phyloP scores from a whole-genome alignment of 2,329 filamentous ascomycete species.

The Alternaria panax region DNA sequence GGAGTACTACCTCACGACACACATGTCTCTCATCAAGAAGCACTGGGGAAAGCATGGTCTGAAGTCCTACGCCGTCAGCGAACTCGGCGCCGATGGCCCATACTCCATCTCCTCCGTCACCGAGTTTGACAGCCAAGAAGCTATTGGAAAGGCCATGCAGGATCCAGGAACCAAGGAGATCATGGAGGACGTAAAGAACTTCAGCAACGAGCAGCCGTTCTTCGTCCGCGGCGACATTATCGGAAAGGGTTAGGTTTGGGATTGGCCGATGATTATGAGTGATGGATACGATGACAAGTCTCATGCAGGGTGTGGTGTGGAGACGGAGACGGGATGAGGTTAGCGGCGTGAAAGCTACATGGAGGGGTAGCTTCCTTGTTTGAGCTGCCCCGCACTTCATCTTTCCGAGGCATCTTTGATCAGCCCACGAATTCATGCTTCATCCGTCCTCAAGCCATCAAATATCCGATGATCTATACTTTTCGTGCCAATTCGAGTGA shows the following conservation, averaged over 20 bases:
- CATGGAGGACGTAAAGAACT: conserved; percentile 47
- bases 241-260: conserved; percentile 12
- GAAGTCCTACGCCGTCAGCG: conserved; percentile 31
- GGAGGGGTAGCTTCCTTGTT: conserved; percentile 7
- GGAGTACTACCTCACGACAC: conserved; percentile 58
- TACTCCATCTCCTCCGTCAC: conserved; percentile 29
- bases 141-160: conserved; percentile 28
- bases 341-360: background rate
- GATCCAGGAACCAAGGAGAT: conserved; percentile 42
- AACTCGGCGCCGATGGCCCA: conserved; percentile 30
- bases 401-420: conserved; percentile 5
- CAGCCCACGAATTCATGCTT: background rate
- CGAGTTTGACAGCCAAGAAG: conserved; percentile 38
- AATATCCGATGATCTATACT: background rate
- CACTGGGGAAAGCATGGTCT: conserved; percentile 54
- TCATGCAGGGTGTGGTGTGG: background rate
- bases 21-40: conserved; percentile 56
- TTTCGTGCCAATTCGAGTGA: background rate
- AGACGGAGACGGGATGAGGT: background rate
- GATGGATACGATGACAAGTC: background rate
- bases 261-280: background rate
- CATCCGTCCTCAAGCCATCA: background rate
- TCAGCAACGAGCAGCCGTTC: conserved; percentile 48
- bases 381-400: conserved; percentile 2
- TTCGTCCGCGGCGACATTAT: conserved; percentile 32